phyloP scores from a whole-genome alignment of 108 stramenopile genomes.

The Skeletonema grethae region DNA sequence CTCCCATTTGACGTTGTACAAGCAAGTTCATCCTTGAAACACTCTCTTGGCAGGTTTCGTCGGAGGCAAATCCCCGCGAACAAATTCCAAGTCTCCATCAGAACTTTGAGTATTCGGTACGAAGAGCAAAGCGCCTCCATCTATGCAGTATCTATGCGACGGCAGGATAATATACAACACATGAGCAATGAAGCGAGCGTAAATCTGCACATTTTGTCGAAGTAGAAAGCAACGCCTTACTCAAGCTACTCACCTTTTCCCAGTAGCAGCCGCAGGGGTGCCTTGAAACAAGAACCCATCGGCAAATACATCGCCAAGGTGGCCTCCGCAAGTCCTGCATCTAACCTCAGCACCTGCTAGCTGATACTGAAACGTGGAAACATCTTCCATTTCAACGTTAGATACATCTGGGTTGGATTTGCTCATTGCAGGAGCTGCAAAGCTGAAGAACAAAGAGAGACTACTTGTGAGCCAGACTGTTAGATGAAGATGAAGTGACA shows the following conservation, averaged over 20 bases:
- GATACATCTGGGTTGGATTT: constrained; percentile 25
- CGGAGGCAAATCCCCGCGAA: constrained; percentile 55
- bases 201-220: not conserved
- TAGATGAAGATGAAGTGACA: not conserved
- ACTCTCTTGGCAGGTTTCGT: constrained; percentile 5
- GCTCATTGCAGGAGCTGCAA: constrained; percentile 48
- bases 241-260: constrained; percentile 48
- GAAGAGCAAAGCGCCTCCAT: constrained; percentile 73
- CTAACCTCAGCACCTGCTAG: constrained; percentile 80
- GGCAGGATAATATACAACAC: not conserved
- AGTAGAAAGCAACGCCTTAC: not conserved
- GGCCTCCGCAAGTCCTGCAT: constrained; percentile 84
- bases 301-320: constrained; percentile 88
- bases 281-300: constrained; percentile 79
- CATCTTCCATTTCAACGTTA: constrained; percentile 78
- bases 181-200: not conserved
- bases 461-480: not conserved
- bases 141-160: constrained; percentile 62
- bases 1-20: too few species aligned
- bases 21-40: constrained; percentile 15
- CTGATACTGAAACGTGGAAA: constrained; percentile 55
- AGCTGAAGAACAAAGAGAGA: constrained; percentile 21
- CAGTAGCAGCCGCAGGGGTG: constrained; percentile 65
- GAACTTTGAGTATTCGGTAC: constrained; percentile 35
- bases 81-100: constrained; percentile 23